Base-by-base conservation (phyloP, 2,329 filamentous ascomycete species). In the Ilyonectria destructans region DNA sequence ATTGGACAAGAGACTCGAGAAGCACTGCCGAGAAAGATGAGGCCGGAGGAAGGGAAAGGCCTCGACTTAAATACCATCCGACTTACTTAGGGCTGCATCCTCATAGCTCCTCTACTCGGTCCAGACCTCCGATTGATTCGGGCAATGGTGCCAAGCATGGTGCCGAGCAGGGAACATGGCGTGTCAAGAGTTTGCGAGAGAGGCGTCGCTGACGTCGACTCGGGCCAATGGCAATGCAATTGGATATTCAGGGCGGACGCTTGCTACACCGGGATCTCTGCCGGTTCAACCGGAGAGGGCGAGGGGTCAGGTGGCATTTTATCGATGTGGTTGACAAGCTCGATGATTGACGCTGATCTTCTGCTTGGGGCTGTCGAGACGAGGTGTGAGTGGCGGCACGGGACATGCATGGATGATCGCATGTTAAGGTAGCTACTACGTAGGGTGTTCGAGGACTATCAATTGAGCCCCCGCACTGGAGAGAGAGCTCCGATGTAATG, bases 91-190 rank as follows among this genome's bases (percentile, higher is more conserved):
- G 17, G 6, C 40, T n/a, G 40, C 6, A n/a, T n/a, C 8, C 15
- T 43, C 15, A 43, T 15, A 43, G 40, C 15, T 43, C 40, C 40
- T 43, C 40, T n/a, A n/a, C 40, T 43, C 17, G 40, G 40, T n/a
- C 40, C 17, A 43, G 40, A 17, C 5, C 15, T 8, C 40, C 40
- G 17, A n/a, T 49, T 57, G 54, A 21, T 15, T 13, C 13, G 49
- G 35, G 19, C 31, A 31, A 35, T 9, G 49, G 17, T 29, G 23
- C 31, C 54, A 19, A n/a, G n/a, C n/a, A n/a, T n/a, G n/a, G n/a
- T n/a, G n/a, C n/a, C n/a, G n/a, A 43, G 54, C 35, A 57, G 26
- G 54, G 54, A 57, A 57, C 21, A 57, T 26, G 15, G 35, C 23
- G 35, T 26, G 57, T 35, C 57, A 26, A 35, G 40, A 5, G 19